A percentile compares a stretch with the other conserved stretches of the same genome.
These are phyloP conservation scores for Curvularia spicifera DNA, from an alignment of 2,329 filamentous ascomycete species.

Conservation along the genomic window DNA sequence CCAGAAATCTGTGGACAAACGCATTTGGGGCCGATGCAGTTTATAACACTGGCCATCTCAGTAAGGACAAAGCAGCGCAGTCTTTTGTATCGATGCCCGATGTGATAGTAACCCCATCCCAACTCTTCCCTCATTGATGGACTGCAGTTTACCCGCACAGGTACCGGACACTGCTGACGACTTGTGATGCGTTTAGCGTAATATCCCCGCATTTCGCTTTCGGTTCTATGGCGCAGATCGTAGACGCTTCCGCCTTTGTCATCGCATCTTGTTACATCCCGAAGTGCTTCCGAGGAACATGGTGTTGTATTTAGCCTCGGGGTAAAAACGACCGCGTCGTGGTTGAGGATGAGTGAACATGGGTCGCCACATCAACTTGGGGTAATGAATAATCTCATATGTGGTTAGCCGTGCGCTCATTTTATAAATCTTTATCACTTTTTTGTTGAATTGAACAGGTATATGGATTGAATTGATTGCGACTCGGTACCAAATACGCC, in stretches of 20 bases:
- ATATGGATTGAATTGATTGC: neutral
- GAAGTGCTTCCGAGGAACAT: slow-evolving; percentile 11
- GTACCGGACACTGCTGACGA: neutral
- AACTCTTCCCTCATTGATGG: slow-evolving; percentile 5
- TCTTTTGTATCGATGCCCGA: neutral
- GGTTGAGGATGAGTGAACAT: neutral
- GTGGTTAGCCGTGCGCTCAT: neutral
- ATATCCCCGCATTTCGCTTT: slow-evolving; percentile 8
- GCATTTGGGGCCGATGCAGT: too few relatives aligned
- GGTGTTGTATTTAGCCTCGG: slow-evolving; percentile 18
- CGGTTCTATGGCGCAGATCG: slow-evolving; percentile 4
- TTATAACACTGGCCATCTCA: neutral
- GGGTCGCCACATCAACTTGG: neutral
- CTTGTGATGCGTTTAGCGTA: neutral
- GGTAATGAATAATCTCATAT: neutral
- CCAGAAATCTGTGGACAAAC: neutral
- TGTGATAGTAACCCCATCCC: neutral
- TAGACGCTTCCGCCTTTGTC: neutral
- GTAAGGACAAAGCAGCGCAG: neutral
- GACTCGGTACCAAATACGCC: neutral
- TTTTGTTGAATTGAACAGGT: neutral
- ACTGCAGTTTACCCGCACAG: slow-evolving; percentile 6
- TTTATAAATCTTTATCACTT: neutral
- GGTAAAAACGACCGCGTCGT: neutral
- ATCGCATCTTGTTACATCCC: slow-evolving; percentile 2